Evolutionary conservation across 2,329 filamentous ascomycete species (phyloP).

Genomic region (Xylariaceae sp.): DNA sequence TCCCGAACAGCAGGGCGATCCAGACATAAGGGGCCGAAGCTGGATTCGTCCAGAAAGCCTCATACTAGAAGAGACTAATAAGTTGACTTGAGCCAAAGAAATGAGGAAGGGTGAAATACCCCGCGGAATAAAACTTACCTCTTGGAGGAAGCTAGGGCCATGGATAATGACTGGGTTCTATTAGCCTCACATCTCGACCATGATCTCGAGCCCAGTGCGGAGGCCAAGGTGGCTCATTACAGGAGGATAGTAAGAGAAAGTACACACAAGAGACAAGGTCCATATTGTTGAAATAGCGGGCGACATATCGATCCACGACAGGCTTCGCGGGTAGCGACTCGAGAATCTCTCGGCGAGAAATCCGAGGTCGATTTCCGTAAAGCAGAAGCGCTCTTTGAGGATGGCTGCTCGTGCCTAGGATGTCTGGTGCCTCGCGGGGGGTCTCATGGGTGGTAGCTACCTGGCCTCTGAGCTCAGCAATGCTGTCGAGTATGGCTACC

Average conservation of each 20-base stretch:
- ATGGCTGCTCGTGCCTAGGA: not conserved
- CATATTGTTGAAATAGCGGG: constrained; percentile 23
- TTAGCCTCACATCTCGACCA: constrained; percentile 5
- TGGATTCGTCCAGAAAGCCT: constrained; percentile 45
- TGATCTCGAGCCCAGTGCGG: not conserved
- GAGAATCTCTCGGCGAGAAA: constrained; percentile 20
- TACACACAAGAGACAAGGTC: constrained; percentile 24
- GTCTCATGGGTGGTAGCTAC: too few species aligned
- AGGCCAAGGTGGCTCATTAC: constrained; percentile 11
- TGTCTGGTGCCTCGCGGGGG: not conserved
- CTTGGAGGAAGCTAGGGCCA: constrained; percentile 45
- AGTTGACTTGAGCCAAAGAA: not conserved
- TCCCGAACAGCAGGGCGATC: constrained; percentile 47
- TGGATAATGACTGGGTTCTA: constrained; percentile 30
- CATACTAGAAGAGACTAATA: constrained; percentile 36
- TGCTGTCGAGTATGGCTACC: constrained; percentile 3
- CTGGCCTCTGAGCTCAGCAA: constrained; percentile 3
- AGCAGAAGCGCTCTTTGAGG: not conserved
- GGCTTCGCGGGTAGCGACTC: constrained; percentile 22
- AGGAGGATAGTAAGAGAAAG: too few species aligned
- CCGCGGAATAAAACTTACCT: constrained; percentile 17
- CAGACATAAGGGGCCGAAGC: constrained; percentile 44
- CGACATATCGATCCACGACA: constrained; percentile 21
- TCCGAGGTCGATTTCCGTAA: constrained; percentile 5
- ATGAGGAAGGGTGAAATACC: not conserved